These are phyloP conservation scores for Dendrobium nobile DNA, from an alignment of 106 monocot genomes.

Conservation along the genomic window DNA sequence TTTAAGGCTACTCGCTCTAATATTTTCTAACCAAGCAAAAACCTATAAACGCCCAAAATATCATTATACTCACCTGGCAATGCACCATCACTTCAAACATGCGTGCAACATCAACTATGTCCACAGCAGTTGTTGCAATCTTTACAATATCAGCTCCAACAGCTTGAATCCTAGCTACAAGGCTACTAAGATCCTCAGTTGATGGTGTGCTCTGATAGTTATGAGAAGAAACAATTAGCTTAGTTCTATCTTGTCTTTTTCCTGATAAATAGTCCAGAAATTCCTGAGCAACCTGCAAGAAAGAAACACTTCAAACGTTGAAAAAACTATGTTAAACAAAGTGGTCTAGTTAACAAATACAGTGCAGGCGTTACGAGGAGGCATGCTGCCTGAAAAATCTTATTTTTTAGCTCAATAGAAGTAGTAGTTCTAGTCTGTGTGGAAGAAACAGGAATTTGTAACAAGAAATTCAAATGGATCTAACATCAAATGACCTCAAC, in stretches of 20 bases:
- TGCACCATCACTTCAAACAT: constrained; percentile 87
- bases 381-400: not conserved
- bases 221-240: constrained; percentile 96
- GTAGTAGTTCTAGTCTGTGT: not conserved
- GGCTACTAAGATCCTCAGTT: constrained; percentile 56
- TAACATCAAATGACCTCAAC: not conserved
- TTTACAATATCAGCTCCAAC: constrained; percentile 92
- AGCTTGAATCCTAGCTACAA: constrained; percentile 89
- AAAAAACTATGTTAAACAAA: not conserved
- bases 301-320: constrained; percentile 1
- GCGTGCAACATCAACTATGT: constrained; percentile 71
- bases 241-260: constrained; percentile 64
- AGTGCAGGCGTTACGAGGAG: not conserved
- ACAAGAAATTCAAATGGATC: not conserved
- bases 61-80: constrained; percentile 56
- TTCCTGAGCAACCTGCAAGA: constrained; percentile 68
- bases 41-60: not conserved
- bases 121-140: constrained; percentile 76
- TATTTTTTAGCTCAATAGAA: not conserved
- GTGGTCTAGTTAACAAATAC: not conserved
- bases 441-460: not conserved
- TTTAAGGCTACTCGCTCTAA: too few relatives aligned
- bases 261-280: constrained; percentile 56
- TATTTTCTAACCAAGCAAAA: too few relatives aligned
- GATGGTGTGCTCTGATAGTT: constrained; percentile 85